Evolutionary conservation across 306 rosid species (phyloP).

Genomic region (Cyamopsis tetragonoloba): DNA sequence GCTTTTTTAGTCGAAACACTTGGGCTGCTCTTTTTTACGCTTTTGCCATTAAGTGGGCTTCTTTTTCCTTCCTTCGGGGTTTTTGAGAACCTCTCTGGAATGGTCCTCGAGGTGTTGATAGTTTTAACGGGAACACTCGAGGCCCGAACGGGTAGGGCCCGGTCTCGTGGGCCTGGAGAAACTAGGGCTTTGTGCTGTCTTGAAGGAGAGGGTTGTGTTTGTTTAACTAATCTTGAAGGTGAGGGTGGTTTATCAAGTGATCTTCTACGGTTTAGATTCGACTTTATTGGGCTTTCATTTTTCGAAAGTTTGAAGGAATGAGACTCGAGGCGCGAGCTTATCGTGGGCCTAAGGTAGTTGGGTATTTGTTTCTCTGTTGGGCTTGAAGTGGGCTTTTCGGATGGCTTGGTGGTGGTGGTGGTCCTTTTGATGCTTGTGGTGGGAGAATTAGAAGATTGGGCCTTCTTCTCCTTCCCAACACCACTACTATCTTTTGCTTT

Average conservation of each 20-base stretch:
- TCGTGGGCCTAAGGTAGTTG: conserved; percentile 61
- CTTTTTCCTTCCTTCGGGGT: conserved; percentile 24
- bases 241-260: conserved; percentile 78
- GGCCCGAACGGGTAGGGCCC: conserved; percentile 9
- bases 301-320: conserved; percentile 19
- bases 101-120: not conserved
- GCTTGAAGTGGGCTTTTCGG: conserved; percentile 22
- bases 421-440: conserved; percentile 29
- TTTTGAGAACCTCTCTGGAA: conserved; percentile 23
- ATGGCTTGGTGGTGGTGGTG: conserved; percentile 24
- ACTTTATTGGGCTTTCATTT: conserved; percentile 26
- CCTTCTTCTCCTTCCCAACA: conserved; percentile 57
- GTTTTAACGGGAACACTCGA: conserved; percentile 21
- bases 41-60: not conserved
- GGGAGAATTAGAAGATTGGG: conserved; percentile 24
- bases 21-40: conserved; percentile 21
- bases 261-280: conserved; percentile 57
- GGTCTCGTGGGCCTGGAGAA: conserved; percentile 54
- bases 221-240: conserved; percentile 32
- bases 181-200: conserved; percentile 39
- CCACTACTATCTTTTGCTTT: conserved; percentile 39
- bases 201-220: conserved; percentile 39
- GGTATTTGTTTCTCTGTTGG: conserved; percentile 51
- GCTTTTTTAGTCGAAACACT: not conserved
- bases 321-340: conserved; percentile 49